Conservation (phyloP, 306 rosid species). For the Acacia crassicarpa region DNA sequence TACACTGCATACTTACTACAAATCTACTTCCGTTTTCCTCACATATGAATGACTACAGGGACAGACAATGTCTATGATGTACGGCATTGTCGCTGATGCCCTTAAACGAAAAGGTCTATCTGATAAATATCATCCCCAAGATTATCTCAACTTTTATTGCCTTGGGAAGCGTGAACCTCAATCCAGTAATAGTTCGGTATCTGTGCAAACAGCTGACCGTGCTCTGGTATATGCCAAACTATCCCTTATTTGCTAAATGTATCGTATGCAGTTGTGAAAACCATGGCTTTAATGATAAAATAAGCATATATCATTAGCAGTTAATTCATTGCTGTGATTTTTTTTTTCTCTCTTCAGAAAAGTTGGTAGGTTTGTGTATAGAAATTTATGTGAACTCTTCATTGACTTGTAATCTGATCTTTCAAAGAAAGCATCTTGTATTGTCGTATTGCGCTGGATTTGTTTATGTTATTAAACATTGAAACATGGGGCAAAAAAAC, state of each 20-base stretch:
- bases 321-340: neutral
- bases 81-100: constrained; percentile 52
- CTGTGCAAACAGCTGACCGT: constrained; percentile 41
- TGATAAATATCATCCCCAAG: constrained; percentile 51
- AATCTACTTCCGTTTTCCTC: neutral
- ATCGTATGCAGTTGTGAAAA: constrained; percentile 11
- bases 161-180: constrained; percentile 63
- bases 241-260: neutral
- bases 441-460: neutral
- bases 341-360: neutral
- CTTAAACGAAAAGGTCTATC: constrained; percentile 56
- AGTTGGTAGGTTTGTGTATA: neutral
- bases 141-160: constrained; percentile 71
- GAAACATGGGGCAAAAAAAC: neutral
- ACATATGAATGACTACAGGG: constrained; percentile 43
- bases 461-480: neutral
- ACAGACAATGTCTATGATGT: constrained; percentile 85
- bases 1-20: neutral
- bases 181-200: neutral
- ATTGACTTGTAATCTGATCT: neutral
- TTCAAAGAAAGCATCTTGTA: neutral
- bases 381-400: neutral
- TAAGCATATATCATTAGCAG: neutral
- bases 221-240: constrained; percentile 49
- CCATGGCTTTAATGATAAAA: neutral